These are phyloP conservation scores for Calonectria hawksworthii DNA, from an alignment of 2,329 filamentous ascomycete species.

Conservation along the genomic window DNA sequence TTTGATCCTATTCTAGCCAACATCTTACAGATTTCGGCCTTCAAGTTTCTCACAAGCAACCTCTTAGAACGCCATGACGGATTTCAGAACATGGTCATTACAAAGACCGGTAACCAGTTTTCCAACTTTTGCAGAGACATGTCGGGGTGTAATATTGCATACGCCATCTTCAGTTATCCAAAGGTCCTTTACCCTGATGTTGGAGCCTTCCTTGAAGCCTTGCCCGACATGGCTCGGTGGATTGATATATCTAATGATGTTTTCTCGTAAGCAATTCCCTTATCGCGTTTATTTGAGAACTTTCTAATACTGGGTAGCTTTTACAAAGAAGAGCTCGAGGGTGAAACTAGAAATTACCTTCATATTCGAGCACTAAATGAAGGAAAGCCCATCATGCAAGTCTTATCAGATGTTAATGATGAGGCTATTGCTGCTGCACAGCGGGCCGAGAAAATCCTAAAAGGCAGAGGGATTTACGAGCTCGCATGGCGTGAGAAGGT, in stretches of 20 bases:
- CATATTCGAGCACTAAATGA: conserved; percentile 3
- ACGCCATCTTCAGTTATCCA: conserved; percentile 18
- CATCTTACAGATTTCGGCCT: conserved; percentile 14
- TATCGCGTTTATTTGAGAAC: too few relatives aligned
- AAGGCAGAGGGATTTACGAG: conserved; percentile 14
- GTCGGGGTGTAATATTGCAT: conserved; percentile 9
- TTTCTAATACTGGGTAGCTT: conserved; percentile 1
- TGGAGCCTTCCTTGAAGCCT: conserved; percentile 8
- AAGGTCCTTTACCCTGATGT: conserved; percentile 16
- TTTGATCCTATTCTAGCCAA: conserved; percentile 17
- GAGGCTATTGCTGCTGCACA: conserved; percentile 10
- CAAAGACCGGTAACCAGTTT: neutral
- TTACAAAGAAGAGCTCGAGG: conserved; percentile 18
- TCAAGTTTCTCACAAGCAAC: conserved; percentile 22
- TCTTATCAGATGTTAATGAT: conserved; percentile 5
- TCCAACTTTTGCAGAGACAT: conserved; percentile 17
- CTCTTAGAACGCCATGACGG: conserved; percentile 9
- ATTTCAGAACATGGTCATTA: conserved; percentile 11
- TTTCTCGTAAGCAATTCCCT: neutral
- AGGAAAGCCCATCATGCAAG: conserved; percentile 7
- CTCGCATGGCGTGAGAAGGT: conserved; percentile 13
- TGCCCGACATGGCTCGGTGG: neutral
- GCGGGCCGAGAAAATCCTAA: conserved; percentile 14
- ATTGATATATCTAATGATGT: conserved; percentile 2
- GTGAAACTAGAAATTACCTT: conserved; percentile 17